phyloP scores from a whole-genome alignment of 495 filamentous ascomycete species.

The Penicillium macrosclerotiorum region DNA sequence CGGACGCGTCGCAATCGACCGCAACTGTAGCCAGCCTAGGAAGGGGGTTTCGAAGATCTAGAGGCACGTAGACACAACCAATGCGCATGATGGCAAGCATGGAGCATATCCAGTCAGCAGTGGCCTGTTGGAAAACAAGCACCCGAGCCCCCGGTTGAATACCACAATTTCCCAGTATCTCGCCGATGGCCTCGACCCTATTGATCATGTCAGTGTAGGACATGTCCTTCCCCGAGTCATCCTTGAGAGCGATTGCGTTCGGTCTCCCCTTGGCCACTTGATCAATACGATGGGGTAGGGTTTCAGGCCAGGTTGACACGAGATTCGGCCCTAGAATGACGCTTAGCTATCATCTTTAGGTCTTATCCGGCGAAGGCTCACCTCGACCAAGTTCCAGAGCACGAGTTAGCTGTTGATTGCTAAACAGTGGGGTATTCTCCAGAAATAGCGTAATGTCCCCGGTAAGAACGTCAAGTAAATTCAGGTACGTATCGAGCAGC shows the following conservation, averaged over 20 bases:
- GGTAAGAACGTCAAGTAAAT: background rate
- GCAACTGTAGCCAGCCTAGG: constrained; percentile 25
- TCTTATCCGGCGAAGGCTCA: background rate
- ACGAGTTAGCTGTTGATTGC: background rate
- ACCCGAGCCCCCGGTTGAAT: constrained; percentile 8
- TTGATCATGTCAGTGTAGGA: constrained; percentile 16
- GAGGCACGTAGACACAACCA: constrained; percentile 51
- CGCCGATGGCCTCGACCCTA: constrained; percentile 7
- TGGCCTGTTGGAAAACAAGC: constrained; percentile 23
- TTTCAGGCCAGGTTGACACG: constrained; percentile 30
- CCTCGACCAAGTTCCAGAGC: background rate
- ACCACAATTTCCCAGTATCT: constrained; percentile 2
- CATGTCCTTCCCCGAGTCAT: constrained; percentile 7
- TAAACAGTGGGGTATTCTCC: background rate
- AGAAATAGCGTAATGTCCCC: background rate
- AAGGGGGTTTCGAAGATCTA: constrained; percentile 41
- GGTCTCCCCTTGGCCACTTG: constrained; percentile 7
- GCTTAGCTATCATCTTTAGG: background rate
- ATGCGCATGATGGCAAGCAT: constrained; percentile 50
- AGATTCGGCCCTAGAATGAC: background rate
- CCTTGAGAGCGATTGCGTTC: constrained; percentile 12
- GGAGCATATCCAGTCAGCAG: constrained; percentile 43
- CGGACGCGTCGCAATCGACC: constrained; percentile 16
- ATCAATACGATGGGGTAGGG: constrained; percentile 32
- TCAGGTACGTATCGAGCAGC: constrained; percentile 18